Evolutionary conservation across 345 rosid genomes (phyloP), one percentile per base, ranked within the genome.

Genomic region (Microthlaspi erraticum): DNA sequence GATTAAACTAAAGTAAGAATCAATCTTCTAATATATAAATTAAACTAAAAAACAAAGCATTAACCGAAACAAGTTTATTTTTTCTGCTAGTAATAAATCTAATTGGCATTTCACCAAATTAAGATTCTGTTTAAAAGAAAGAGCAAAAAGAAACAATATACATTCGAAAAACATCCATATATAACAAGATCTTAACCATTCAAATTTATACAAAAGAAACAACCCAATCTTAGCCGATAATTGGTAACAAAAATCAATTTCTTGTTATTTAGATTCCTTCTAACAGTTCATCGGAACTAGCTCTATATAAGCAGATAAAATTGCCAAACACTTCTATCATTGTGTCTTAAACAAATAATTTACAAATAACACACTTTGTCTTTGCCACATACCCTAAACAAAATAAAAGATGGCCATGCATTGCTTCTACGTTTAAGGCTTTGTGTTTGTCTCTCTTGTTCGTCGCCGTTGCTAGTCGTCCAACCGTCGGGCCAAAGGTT

Each of bases 381-480:
- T 8, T 6, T 34, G 1, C 1, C 11, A 18, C 11, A 20, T 20
- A 50, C 8, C 32, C 3, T 3, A 11, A 2, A 23, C 32, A 50
- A 3, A 50, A 26, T 14, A 20, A 50, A 60, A 41, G 10, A 55
- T 55, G 51, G 36, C 37, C 20, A n/a, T 38, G 7, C 50, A 60
- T 60, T 41, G 33, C 7, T 20, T 13, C 5, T 41, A 37, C 23
- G 50, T 26, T 59, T 19, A 39, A 12, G 23, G n/a, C 3, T 55
- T 33, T 55, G 10, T 33, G 42, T 34, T 55, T 55, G 42, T 55
- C 26, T 33, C n/a, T 59, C 34, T 59, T 59, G 2, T 17, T 41
- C 6, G 16, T 34, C 5, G 26, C 11, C 5, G 64, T 59, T 2
- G 33, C 64, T 38, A 59, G 64, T 59, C 46, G 16, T 59, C 48